A percentile compares a stretch with the other conserved stretches of the same genome.
phyloP scores from a whole-genome alignment of 495 filamentous ascomycete genomes.

The Talaromyces wortmannii region DNA sequence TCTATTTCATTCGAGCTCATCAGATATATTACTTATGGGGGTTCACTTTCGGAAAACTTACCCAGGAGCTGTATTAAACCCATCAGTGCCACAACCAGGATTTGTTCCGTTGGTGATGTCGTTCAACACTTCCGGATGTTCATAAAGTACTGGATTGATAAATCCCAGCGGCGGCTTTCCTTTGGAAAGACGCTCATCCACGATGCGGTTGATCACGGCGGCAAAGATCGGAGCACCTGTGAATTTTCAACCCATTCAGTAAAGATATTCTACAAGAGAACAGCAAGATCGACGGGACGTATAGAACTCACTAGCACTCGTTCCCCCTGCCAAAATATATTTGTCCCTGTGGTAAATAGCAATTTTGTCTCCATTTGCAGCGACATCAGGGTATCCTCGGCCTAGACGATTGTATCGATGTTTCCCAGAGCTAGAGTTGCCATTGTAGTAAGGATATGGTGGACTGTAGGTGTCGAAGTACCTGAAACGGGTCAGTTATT shows the following conservation, averaged over 20 bases:
- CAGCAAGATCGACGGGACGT: background rate
- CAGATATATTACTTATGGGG: too few species aligned
- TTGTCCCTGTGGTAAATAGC: background rate
- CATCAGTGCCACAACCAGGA: slow-evolving; percentile 32
- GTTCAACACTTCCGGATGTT: slow-evolving; percentile 32
- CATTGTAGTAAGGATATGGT: slow-evolving; percentile 11
- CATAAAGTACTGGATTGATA: slow-evolving; percentile 43
- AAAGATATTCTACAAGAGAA: background rate
- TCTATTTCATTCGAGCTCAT: too few species aligned
- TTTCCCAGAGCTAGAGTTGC: slow-evolving; percentile 13
- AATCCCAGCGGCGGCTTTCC: slow-evolving; percentile 45
- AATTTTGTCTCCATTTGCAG: slow-evolving; percentile 17
- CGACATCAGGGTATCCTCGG: slow-evolving; percentile 26
- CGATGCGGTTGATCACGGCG: slow-evolving; percentile 32
- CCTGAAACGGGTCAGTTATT: too few species aligned
- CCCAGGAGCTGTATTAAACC: too few species aligned
- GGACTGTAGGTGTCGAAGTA: too few species aligned
- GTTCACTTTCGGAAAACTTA: too few species aligned
- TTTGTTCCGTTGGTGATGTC: slow-evolving; percentile 42
- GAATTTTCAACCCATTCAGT: background rate
- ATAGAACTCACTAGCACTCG: too few species aligned
- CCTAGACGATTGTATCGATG: slow-evolving; percentile 16
- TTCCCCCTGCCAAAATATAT: too few species aligned
- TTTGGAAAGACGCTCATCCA: slow-evolving; percentile 33
- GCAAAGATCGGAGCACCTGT: slow-evolving; percentile 21